A percentile compares a stretch with the other conserved stretches of the same genome.
Evolutionary conservation across 2,329 filamentous ascomycete species (phyloP).

Genomic region (Aspergillus pseudoterreus): DNA sequence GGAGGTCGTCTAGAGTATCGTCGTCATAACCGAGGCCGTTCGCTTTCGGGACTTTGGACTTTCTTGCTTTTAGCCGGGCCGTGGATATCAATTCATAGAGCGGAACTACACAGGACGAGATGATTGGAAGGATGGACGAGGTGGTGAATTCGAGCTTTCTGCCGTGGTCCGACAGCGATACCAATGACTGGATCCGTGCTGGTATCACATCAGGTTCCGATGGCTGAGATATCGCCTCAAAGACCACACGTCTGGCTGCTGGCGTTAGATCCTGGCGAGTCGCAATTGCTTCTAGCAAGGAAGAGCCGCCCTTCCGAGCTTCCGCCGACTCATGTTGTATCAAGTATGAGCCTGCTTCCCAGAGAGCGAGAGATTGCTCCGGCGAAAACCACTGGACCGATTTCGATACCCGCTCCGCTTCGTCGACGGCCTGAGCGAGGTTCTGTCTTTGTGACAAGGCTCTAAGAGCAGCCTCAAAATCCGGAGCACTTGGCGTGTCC

Average conservation of each 20-base stretch:
- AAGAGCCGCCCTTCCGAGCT: conserved; percentile 33
- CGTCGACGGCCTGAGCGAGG: conserved; percentile 34
- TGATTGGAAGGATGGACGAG: conserved; percentile 36
- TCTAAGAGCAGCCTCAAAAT: conserved; percentile 36
- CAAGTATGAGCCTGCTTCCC: conserved; percentile 38
- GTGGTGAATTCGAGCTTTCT: conserved; percentile 40
- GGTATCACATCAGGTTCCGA: conserved; percentile 36
- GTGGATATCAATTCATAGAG: conserved; percentile 36
- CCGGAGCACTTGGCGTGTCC: conserved; percentile 34
- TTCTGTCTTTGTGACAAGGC: conserved; percentile 33
- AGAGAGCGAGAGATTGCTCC: conserved; percentile 38
- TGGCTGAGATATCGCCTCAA: conserved; percentile 32
- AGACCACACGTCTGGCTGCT: conserved; percentile 30
- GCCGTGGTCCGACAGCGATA: conserved; percentile 41
- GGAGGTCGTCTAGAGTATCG: conserved; percentile 33
- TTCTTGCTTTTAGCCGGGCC: conserved; percentile 36
- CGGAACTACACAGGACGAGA: conserved; percentile 37
- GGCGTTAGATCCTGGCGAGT: conserved; percentile 38
- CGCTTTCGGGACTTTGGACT: conserved; percentile 29
- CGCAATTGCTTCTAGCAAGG: conserved; percentile 35
- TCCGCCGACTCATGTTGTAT: conserved; percentile 34
- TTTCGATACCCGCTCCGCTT: conserved; percentile 34
- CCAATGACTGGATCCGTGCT: conserved; percentile 36
- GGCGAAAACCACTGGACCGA: conserved; percentile 33
- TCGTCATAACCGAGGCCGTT: conserved; percentile 33